Conservation (phyloP, 2,329 filamentous ascomycete species). For the Colletotrichum cuscutae region DNA sequence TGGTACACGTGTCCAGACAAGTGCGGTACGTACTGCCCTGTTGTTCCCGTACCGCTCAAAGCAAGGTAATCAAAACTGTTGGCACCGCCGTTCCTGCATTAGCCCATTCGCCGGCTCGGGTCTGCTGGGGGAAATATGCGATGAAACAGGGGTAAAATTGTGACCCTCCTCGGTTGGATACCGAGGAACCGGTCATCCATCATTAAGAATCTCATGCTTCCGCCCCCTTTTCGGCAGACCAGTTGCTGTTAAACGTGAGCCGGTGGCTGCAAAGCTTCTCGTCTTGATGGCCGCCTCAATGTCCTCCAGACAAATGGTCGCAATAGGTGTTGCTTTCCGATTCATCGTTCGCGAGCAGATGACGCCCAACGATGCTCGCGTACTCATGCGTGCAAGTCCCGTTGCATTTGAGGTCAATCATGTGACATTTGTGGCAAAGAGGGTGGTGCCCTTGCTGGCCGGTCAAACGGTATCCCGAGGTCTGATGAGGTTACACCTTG, state of each 20-base stretch:
- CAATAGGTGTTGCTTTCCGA: not conserved
- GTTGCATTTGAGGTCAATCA: conserved; percentile 12
- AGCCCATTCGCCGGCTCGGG: conserved; percentile 30
- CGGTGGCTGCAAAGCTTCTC: not conserved
- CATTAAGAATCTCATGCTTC: conserved; percentile 27
- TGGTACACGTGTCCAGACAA: conserved; percentile 31
- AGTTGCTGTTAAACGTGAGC: not conserved
- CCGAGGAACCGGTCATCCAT: conserved; percentile 30
- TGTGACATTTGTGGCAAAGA: conserved; percentile 2
- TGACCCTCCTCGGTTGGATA: conserved; percentile 34
- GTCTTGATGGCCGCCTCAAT: not conserved
- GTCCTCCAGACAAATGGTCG: not conserved
- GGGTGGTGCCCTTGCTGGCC: not conserved
- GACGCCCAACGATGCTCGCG: not conserved
- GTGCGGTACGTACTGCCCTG: conserved; percentile 7
- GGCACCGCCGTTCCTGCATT: conserved; percentile 35
- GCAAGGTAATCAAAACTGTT: conserved; percentile 26
- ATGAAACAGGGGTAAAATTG: conserved; percentile 36
- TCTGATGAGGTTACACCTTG: conserved; percentile 26
- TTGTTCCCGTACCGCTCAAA: not conserved
- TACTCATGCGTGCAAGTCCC: not conserved
- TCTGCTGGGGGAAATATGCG: conserved; percentile 31
- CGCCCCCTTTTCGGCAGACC: not conserved
- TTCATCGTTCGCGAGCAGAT: not conserved
- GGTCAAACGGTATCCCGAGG: conserved; percentile 3